A percentile compares a stretch with the other conserved stretches of the same genome.
phyloP scores from a whole-genome alignment of 2,329 filamentous ascomycete genomes.

The Fusarium avenaceum region DNA sequence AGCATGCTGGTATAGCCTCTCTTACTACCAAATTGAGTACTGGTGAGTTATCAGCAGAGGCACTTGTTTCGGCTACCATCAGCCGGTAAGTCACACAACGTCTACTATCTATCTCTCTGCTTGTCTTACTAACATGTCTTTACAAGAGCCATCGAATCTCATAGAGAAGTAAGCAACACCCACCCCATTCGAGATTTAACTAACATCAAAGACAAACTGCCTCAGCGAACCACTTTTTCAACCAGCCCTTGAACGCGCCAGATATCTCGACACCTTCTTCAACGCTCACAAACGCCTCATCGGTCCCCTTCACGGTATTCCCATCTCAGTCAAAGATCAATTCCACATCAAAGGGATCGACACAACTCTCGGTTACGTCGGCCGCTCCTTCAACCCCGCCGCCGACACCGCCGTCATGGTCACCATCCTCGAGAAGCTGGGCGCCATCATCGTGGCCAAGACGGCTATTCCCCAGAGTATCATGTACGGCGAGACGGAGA shows the following conservation, averaged over 20 bases:
- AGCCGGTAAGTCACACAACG: neutral
- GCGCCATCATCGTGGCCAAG: constrained; percentile 1
- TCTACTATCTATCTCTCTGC: neutral
- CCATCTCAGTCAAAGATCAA: constrained; percentile 4
- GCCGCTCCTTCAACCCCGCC: neutral
- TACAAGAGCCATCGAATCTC: neutral
- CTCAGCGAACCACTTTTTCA: constrained; percentile 4
- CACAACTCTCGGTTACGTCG: neutral
- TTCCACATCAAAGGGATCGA: neutral
- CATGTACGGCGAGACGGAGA: constrained; percentile 12
- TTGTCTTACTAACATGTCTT: neutral
- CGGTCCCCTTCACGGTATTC: constrained; percentile 2
- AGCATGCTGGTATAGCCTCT: neutral
- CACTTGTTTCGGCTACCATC: neutral
- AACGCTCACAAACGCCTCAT: neutral
- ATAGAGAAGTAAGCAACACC: neutral
- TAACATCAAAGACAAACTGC: constrained; percentile 3
- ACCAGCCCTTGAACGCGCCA: neutral
- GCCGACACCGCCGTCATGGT: neutral
- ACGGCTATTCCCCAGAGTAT: constrained; percentile 7
- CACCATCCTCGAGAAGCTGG: neutral
- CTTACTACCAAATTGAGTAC: neutral
- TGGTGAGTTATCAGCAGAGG: neutral
- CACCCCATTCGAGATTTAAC: rapidly evolving
- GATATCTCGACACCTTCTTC: neutral